Evolutionary conservation across 768 basidiomycete genomes (phyloP).

Genomic region (Rhodosporidiobolus sp.): DNA sequence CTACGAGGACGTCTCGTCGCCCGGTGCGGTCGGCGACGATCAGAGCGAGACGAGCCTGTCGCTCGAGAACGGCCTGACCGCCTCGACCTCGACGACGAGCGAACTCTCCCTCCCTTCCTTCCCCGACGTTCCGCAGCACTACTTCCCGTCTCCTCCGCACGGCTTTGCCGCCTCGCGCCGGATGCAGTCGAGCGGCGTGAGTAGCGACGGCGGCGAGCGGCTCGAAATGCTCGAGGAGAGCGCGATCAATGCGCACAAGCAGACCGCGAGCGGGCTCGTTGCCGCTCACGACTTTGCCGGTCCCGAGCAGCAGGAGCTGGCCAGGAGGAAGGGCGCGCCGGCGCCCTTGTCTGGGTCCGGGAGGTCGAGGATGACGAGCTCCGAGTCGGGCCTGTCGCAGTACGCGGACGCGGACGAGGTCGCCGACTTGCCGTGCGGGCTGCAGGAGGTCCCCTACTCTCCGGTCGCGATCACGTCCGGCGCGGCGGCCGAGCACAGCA

Average conservation of each 20-base stretch:
- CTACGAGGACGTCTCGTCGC: background rate
- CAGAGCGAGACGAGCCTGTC: background rate
- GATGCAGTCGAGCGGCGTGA: background rate
- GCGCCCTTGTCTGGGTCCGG: background rate
- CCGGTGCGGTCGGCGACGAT: background rate
- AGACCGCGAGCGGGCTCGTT: background rate
- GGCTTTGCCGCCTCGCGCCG: background rate
- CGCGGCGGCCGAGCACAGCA: background rate
- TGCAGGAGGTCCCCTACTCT: background rate
- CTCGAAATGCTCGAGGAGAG: background rate
- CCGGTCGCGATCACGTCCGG: background rate
- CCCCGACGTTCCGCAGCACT: constrained; percentile 21
- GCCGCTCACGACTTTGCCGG: background rate
- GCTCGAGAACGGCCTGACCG: constrained; percentile 3
- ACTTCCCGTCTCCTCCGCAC: background rate
- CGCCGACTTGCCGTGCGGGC: background rate
- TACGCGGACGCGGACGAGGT: constrained; percentile 22
- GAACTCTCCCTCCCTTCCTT: constrained; percentile 29
- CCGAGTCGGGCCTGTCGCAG: constrained; percentile 8
- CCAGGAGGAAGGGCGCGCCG: too few species aligned
- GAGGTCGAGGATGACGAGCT: background rate
- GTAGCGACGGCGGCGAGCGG: background rate
- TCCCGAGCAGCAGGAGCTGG: too few species aligned
- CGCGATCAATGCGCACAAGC: background rate
- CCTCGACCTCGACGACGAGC: constrained; percentile 24